Evolutionary conservation across 2,329 filamentous ascomycete genomes (phyloP), one percentile per base, ranked within the genome.

Genomic region (Cercospora sp.): DNA sequence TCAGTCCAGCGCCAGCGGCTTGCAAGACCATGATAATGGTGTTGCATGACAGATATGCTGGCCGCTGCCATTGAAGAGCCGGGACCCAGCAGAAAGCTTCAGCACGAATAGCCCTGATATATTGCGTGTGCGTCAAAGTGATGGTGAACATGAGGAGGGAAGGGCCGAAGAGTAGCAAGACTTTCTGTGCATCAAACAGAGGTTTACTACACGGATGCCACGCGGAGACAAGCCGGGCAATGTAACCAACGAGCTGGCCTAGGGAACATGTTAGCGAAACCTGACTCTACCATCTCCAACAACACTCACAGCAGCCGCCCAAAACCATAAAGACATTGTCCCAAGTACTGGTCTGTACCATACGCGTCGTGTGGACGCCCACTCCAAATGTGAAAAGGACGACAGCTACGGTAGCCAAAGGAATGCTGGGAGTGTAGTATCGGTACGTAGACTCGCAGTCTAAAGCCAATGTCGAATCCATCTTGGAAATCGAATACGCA

Each of bases 111-210:
- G 60, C 60, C 36, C 31, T 39, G 48, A 69, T 69, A 36, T 42
- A 64, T 13, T 39, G 39, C 4, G 64, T 64, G 33, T 69, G 64
- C 4, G 18, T 30, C 8, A 62, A 16, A 1, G 57, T 53, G 12
- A 69, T 53, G 4, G 67, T 69, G 48, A 66, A 66, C 64, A 69
- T 67, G 10, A 69, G 45, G 4, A 63, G 28, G 5, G 60, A 55
- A 7, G 64, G 67, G 2, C 67, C 64, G 18, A 69, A 55, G 4
- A 66, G 67, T 12, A 69, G 30, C 9, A 69, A 53, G 23, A 66
- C 64, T 9, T 53, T 23, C 53, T 69, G 64, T 2, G 42, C 60
- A 18, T 51, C 64, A 28, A 51, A 60, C 26, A 64, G 55, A 30
- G 28, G 16, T 39, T 64, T 66, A 28, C 45, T 62, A 58, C 64